Percentiles rank a stretch among this genome's conserved stretches.
Evolutionary conservation across 2,329 filamentous ascomycete genomes (phyloP).

Genomic region (Neonectria coccinea): DNA sequence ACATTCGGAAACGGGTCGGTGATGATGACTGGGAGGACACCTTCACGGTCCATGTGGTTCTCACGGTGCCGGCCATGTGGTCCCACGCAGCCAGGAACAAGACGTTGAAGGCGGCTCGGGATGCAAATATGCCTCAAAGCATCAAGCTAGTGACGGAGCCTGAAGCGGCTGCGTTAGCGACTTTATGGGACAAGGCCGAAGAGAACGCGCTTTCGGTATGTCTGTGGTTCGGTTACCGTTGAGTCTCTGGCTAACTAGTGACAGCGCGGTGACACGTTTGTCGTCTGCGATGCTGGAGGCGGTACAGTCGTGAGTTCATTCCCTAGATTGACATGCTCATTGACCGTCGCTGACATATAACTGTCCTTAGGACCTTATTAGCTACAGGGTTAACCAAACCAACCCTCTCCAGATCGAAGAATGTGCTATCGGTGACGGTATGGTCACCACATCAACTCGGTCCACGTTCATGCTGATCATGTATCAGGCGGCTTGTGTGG

Average conservation of each 20-base stretch:
- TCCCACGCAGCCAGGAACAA: not conserved
- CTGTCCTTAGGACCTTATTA: not conserved
- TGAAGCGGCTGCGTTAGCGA: slow-evolving; percentile 10
- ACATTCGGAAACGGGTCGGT: not conserved
- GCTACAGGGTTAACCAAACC: not conserved
- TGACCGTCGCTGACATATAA: not conserved
- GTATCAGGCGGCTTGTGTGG: slow-evolving; percentile 2
- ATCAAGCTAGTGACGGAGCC: slow-evolving; percentile 9
- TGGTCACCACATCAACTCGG: too few species aligned
- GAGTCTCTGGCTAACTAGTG: not conserved
- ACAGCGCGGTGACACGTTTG: slow-evolving; percentile 1
- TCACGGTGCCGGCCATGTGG: slow-evolving; percentile 14
- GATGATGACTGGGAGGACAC: slow-evolving; percentile 3
- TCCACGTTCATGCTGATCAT: not conserved
- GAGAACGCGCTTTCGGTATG: not conserved
- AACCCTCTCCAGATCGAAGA: slow-evolving; percentile 3
- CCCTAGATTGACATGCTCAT: not conserved
- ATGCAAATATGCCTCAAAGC: not conserved
- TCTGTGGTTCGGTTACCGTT: not conserved
- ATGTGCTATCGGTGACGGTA: slow-evolving; percentile 5
- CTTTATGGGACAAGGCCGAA: not conserved
- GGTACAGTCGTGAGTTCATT: slow-evolving; percentile 4
- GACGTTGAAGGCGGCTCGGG: slow-evolving; percentile 1
- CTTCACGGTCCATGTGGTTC: not conserved
- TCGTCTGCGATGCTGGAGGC: slow-evolving; percentile 12